These are phyloP conservation scores for Cercospora sesami DNA, from an alignment of 2,329 filamentous ascomycete species.

Conservation along the genomic window DNA sequence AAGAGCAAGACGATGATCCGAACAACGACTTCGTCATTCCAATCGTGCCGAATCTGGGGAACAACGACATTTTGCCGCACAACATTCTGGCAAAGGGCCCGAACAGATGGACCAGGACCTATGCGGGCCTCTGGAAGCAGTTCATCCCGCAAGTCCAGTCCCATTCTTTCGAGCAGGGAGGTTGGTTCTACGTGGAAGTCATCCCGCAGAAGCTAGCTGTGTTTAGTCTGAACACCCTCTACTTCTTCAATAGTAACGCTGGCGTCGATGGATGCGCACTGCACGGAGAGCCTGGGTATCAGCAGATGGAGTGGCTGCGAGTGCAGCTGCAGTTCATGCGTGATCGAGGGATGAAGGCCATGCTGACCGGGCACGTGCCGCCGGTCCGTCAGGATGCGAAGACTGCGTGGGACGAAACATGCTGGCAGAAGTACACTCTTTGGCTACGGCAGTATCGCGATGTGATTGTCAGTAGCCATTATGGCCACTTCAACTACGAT, in stretches of 20 bases:
- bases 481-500: slow-evolving; percentile 98
- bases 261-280: slow-evolving; percentile 86
- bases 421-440: slow-evolving; percentile 95
- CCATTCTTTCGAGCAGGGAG: slow-evolving; percentile 86
- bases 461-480: slow-evolving; percentile 75
- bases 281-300: slow-evolving; percentile 80
- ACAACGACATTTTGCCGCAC: slow-evolving; percentile 96
- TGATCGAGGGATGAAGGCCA: slow-evolving; percentile 84
- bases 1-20: slow-evolving; percentile 49
- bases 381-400: slow-evolving; percentile 84
- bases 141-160: slow-evolving; percentile 93
- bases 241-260: slow-evolving; percentile 86
- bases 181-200: slow-evolving; percentile 93
- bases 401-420: slow-evolving; percentile 90
- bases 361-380: slow-evolving; percentile 90
- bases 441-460: slow-evolving; percentile 91
- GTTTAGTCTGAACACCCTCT: slow-evolving; percentile 90
- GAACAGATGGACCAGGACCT: slow-evolving; percentile 79
- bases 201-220: slow-evolving; percentile 82
- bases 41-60: slow-evolving; percentile 86
- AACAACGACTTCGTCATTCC: slow-evolving; percentile 68
- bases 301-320: slow-evolving; percentile 94
- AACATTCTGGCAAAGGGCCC: slow-evolving; percentile 87
- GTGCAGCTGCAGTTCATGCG: slow-evolving; percentile 84
- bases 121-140: slow-evolving; percentile 73